These are phyloP conservation scores for Neurospora intermedia DNA, from an alignment of 495 filamentous ascomycete genomes.

Conservation along the genomic window DNA sequence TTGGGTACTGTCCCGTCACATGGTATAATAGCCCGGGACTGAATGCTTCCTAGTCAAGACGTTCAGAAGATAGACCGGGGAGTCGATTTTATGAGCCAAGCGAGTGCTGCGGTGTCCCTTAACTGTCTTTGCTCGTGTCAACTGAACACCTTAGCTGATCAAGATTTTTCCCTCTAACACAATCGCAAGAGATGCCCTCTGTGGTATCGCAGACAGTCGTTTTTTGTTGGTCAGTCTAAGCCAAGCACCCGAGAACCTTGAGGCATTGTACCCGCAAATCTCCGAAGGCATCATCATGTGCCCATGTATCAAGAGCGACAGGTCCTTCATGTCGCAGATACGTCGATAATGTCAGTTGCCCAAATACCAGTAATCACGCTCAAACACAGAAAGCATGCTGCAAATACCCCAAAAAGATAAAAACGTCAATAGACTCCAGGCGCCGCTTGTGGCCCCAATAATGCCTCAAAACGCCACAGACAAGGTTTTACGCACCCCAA, in stretches of 20 bases:
- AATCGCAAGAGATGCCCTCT: not conserved
- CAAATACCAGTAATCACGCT: not conserved
- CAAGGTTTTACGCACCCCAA: not conserved
- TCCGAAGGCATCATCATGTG: not conserved
- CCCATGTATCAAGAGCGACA: not conserved
- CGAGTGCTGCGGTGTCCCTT: not conserved
- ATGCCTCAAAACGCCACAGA: not conserved
- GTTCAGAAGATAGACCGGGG: not conserved
- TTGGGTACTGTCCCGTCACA: not conserved
- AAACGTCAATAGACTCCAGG: not conserved
- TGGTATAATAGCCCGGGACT: not conserved
- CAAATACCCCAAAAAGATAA: not conserved
- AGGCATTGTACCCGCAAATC: not conserved
- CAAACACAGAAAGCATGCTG: not conserved
- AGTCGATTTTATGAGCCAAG: not conserved
- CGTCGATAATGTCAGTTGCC: not conserved
- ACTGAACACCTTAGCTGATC: not conserved
- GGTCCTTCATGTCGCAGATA: not conserved
- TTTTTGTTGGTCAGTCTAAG: not conserved
- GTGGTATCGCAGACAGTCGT: not conserved
- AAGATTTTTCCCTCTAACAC: not conserved
- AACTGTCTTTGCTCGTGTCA: not conserved
- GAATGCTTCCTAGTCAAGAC: not conserved
- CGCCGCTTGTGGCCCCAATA: not conserved
- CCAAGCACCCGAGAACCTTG: not conserved